A percentile compares a stretch with the other conserved stretches of the same genome.
These are phyloP conservation scores for Haematococcus sp. DNA, from an alignment of 139 green algal species.

Conservation along the genomic window DNA sequence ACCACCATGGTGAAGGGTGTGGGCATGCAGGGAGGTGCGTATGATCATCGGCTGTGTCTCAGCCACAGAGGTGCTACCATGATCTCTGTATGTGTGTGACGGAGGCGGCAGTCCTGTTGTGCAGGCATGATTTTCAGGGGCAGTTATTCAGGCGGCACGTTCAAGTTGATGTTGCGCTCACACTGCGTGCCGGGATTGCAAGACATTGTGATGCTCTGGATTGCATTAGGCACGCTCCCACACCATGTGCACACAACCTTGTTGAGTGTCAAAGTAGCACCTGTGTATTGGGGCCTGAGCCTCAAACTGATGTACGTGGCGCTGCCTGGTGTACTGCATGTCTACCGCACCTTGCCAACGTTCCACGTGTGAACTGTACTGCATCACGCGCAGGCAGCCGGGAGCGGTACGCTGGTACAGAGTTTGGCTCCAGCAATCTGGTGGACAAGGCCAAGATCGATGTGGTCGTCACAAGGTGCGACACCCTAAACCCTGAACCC, in stretches of 20 bases:
- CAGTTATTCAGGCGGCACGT: not conserved
- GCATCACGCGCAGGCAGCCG: conserved; percentile 41
- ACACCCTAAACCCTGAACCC: no score
- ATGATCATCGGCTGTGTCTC: no score
- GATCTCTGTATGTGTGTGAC: no score
- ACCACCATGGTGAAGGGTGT: conserved; percentile 64
- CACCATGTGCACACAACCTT: not conserved
- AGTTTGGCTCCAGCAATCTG: conserved; percentile 64
- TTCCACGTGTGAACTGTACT: not conserved
- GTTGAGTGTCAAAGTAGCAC: no score
- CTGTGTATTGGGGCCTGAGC: no score
- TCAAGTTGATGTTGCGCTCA: no score
- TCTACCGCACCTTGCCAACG: no score
- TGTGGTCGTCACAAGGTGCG: conserved; percentile 58
- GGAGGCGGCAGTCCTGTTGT: not conserved
- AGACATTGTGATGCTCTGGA: not conserved
- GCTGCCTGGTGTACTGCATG: no score
- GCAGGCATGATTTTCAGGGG: not conserved
- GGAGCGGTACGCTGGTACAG: conserved; percentile 80
- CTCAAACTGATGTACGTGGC: no score
- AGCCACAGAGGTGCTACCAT: no score
- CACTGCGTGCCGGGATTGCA: not conserved
- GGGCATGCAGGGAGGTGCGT: conserved; percentile 79
- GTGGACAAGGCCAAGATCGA: conserved; percentile 81
- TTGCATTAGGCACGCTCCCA: not conserved